Percentiles rank a stretch among this genome's conserved stretches.
Evolutionary conservation across 1,284 basidiomycete genomes (phyloP).

Genomic region (Tausonia pullulans): DNA sequence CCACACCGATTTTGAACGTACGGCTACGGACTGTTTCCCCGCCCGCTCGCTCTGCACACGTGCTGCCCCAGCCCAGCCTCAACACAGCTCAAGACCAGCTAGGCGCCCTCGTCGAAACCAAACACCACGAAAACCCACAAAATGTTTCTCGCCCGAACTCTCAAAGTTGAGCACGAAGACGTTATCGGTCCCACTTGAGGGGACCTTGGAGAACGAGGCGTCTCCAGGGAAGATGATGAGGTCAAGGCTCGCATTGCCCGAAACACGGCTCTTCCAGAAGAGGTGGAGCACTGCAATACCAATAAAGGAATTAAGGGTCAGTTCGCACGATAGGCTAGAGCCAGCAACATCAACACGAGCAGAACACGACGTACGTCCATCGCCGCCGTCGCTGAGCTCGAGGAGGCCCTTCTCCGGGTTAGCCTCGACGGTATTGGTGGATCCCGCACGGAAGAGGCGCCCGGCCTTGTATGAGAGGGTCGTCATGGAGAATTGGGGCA

Average conservation of each 20-base stretch:
- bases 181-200: slow-evolving; percentile 49
- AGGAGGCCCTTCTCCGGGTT: slow-evolving; percentile 58
- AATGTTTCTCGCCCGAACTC: slow-evolving; percentile 65
- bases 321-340: too few species aligned
- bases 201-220: slow-evolving; percentile 58
- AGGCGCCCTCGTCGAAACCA: too few species aligned
- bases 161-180: slow-evolving; percentile 69
- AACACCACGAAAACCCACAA: slow-evolving; percentile 43
- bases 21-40: too few species aligned
- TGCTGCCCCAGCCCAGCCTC: too few species aligned
- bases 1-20: too few species aligned
- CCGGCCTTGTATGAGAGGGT: slow-evolving; percentile 48
- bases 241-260: slow-evolving; percentile 40
- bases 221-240: slow-evolving; percentile 66
- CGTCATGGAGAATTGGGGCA: not conserved
- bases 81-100: too few species aligned
- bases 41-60: too few species aligned
- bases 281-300: slow-evolving; percentile 3
- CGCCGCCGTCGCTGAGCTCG: slow-evolving; percentile 52
- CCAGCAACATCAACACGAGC: not conserved
- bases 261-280: slow-evolving; percentile 3
- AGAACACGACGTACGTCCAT: slow-evolving; percentile 36
- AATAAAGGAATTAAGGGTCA: not conserved
- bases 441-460: slow-evolving; percentile 52
- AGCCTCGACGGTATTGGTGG: slow-evolving; percentile 55